Evolutionary conservation across 495 filamentous ascomycete genomes (phyloP).

Genomic region (Neurospora sp.): DNA sequence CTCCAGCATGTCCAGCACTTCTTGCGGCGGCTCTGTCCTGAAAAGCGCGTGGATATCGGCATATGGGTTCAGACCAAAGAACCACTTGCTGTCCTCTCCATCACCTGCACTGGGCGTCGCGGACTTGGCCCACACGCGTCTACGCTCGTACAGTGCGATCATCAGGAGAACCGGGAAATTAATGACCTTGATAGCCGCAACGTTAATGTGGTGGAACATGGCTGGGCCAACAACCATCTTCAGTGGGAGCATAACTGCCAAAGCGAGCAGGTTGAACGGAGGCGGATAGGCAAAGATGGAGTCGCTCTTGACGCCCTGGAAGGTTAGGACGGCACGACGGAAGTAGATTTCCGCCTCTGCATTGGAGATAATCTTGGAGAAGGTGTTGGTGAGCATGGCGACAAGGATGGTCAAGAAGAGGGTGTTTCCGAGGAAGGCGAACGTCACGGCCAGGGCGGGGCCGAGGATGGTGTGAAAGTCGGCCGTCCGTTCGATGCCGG

Average conservation of each 20-base stretch:
- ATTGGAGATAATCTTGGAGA: conserved; percentile 50
- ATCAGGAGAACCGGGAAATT: conserved; percentile 47
- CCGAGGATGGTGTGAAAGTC: conserved; percentile 50
- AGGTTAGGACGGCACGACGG: conserved; percentile 51
- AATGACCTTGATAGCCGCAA: conserved; percentile 41
- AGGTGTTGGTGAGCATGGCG: conserved; percentile 55
- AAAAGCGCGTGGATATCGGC: conserved; percentile 52
- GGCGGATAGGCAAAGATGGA: conserved; percentile 53
- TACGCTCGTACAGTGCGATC: conserved; percentile 44
- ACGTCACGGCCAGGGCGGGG: conserved; percentile 49
- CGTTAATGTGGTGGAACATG: conserved; percentile 54
- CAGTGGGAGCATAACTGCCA: conserved; percentile 46
- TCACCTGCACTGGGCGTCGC: conserved; percentile 4
- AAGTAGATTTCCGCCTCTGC: conserved; percentile 54
- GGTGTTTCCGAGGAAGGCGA: conserved; percentile 57
- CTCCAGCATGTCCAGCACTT: conserved; percentile 29
- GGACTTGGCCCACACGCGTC: conserved; percentile 23
- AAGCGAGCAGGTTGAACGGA: conserved; percentile 53
- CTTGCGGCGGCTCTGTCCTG: conserved; percentile 46
- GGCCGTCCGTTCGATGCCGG: conserved; percentile 47
- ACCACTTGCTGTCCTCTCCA: conserved; percentile 33
- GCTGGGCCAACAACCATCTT: conserved; percentile 43
- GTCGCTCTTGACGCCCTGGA: conserved; percentile 56
- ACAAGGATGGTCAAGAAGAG: conserved; percentile 61
- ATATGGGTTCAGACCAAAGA: conserved; percentile 44